These are phyloP conservation scores for Geotrichum restrictum DNA, from an alignment of 1,139 yeast species.

Conservation along the genomic window DNA sequence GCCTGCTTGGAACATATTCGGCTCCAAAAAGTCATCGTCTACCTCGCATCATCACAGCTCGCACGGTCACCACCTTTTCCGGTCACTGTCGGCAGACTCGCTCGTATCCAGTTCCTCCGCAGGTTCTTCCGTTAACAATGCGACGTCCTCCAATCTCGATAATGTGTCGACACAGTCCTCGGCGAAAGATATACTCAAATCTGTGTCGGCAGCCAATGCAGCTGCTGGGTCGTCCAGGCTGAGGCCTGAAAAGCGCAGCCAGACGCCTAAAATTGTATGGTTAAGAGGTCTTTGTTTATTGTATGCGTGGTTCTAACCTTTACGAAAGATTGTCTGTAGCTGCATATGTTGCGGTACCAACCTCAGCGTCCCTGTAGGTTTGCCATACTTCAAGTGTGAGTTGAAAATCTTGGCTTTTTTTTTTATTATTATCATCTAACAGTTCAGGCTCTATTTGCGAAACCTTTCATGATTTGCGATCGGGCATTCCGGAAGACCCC, in stretches of 20 bases:
- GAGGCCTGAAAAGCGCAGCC: neutral
- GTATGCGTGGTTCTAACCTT: no score
- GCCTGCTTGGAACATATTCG: slow-evolving; percentile 19
- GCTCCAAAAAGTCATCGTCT: slow-evolving; percentile 12
- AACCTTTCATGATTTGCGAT: slow-evolving; percentile 31
- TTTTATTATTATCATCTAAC: no score
- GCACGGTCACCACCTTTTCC: slow-evolving; percentile 1
- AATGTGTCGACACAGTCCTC: slow-evolving; percentile 23
- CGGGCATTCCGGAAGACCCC: slow-evolving; percentile 24
- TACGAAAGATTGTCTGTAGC: slow-evolving; percentile 5
- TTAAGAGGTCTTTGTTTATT: neutral
- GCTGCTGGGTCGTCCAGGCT: slow-evolving; percentile 11
- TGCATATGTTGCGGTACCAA: slow-evolving; percentile 62
- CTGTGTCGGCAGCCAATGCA: slow-evolving; percentile 24
- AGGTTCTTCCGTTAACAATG: slow-evolving; percentile 1
- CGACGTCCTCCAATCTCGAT: slow-evolving; percentile 15
- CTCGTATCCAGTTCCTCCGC: slow-evolving; percentile 13
- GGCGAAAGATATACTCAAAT: slow-evolving; percentile 20
- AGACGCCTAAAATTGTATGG: slow-evolving; percentile 4
- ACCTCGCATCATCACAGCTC: neutral
- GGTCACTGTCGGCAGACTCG: slow-evolving; percentile 15
- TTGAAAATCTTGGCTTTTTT: slow-evolving; percentile 27
- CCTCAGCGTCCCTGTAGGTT: slow-evolving; percentile 48
- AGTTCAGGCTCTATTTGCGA: slow-evolving; percentile 27
- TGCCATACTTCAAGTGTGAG: slow-evolving; percentile 52